These are phyloP conservation scores for Linaria vulgaris DNA, from an alignment of 257 asterid genomes.

Conservation along the genomic window DNA sequence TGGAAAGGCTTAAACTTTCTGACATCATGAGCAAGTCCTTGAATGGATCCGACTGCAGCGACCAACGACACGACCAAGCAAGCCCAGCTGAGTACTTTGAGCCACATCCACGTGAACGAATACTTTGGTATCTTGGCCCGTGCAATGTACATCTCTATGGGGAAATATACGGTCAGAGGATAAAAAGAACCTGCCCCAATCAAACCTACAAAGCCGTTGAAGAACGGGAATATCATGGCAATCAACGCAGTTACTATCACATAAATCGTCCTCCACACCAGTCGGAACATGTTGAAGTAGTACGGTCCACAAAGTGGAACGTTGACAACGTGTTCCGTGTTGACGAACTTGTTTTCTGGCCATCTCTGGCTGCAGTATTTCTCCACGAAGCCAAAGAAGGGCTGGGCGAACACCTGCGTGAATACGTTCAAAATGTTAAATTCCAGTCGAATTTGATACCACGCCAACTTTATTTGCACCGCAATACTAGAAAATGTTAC, in stretches of 20 bases:
- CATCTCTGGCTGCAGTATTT: conserved; percentile 30
- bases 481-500: conserved; percentile 30
- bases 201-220: conserved; percentile 52
- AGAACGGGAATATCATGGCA: conserved; percentile 65
- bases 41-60: conserved; percentile 58
- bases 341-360: conserved; percentile 50
- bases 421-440: not conserved
- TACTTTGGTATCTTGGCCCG: conserved; percentile 41
- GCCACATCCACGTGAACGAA: conserved; percentile 53
- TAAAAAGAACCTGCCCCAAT: conserved; percentile 57
- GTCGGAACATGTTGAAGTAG: conserved; percentile 40
- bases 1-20: conserved; percentile 46
- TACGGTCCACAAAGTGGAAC: conserved; percentile 21
- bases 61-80: conserved; percentile 49
- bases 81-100: conserved; percentile 45
- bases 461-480: too few species aligned
- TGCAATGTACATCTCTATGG: conserved; percentile 56
- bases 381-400: conserved; percentile 54
- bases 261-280: conserved; percentile 49
- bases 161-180: conserved; percentile 58
- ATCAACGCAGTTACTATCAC: conserved; percentile 40
- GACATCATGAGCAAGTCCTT: conserved; percentile 42
- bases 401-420: conserved; percentile 63
- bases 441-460: too few species aligned
- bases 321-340: conserved; percentile 24